Evolutionary conservation across 441 rosid species (phyloP).

Genomic region (Eugenia klotzschiana): DNA sequence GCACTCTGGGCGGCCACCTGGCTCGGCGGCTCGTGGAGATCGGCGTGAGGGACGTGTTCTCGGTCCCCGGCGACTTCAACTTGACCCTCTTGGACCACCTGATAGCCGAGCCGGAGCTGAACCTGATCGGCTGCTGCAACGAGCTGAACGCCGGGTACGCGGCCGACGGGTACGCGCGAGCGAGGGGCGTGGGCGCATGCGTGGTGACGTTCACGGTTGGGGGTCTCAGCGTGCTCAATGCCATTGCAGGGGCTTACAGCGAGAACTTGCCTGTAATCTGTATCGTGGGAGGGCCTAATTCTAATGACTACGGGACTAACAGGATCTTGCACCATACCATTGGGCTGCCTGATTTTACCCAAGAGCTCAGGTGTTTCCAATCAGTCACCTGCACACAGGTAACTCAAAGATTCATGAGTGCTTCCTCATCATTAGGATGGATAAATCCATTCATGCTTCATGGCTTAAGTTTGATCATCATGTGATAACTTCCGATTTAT

Average conservation of each 20-base stretch:
- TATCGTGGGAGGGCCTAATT: constrained; percentile 8
- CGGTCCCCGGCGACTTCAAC: constrained; percentile 11
- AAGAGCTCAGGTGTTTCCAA: constrained; percentile 7
- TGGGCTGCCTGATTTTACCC: constrained; percentile 4
- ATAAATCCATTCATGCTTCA: background rate
- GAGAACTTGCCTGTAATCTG: constrained; percentile 11
- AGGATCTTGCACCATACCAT: constrained; percentile 7
- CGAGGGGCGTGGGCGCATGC: constrained; percentile 5
- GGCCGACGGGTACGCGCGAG: constrained; percentile 9
- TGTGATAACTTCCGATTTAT: background rate
- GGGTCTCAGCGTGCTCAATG: constrained; percentile 9
- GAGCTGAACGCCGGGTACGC: constrained; percentile 13
- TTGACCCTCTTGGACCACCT: constrained; percentile 4
- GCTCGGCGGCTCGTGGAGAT: constrained; percentile 11
- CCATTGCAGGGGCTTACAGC: constrained; percentile 7
- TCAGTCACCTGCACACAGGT: constrained; percentile 5
- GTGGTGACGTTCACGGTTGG: constrained; percentile 12
- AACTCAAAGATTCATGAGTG: background rate
- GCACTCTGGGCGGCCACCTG: constrained; percentile 5
- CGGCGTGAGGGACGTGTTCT: constrained; percentile 7
- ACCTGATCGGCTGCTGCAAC: constrained; percentile 12
- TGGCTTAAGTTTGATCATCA: background rate
- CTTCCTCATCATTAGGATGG: background rate
- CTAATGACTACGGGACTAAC: constrained; percentile 2
- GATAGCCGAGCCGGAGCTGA: constrained; percentile 7